phyloP scores from a whole-genome alignment of 2,329 filamentous ascomycete species.

The Sordariomycetes sp. region DNA sequence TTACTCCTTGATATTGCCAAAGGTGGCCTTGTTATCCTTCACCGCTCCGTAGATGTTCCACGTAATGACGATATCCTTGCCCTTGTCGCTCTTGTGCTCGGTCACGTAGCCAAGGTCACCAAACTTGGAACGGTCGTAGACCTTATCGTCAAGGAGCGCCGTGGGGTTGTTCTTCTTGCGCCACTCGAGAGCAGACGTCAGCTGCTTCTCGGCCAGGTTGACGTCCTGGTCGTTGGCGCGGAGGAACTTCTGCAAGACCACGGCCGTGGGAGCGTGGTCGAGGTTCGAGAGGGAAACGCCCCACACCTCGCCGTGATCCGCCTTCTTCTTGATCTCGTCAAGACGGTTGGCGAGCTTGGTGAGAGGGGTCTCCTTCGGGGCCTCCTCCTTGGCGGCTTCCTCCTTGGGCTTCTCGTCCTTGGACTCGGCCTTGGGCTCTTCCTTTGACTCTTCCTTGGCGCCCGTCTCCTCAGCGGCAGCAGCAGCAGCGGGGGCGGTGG shows the following conservation, averaged over 20 bases:
- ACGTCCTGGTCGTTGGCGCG: constrained; percentile 77
- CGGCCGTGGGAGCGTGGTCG: constrained; percentile 57
- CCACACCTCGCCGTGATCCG: constrained; percentile 72
- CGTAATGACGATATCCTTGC: constrained; percentile 57
- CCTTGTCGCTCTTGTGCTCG: constrained; percentile 45
- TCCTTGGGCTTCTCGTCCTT: constrained; percentile 7
- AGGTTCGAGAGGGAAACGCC: constrained; percentile 63
- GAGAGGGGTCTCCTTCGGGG: constrained; percentile 11
- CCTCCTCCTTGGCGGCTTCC: not conserved
- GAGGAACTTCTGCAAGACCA: constrained; percentile 87
- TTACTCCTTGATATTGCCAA: constrained; percentile 72
- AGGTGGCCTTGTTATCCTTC: constrained; percentile 73
- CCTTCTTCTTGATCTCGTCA: constrained; percentile 41
- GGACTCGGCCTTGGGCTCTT: constrained; percentile 10
- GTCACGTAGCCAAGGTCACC: constrained; percentile 72
- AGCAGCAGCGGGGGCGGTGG: constrained; percentile 1
- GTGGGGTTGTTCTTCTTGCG: constrained; percentile 65
- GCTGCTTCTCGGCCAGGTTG: constrained; percentile 64
- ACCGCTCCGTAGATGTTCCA: constrained; percentile 91
- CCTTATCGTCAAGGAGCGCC: constrained; percentile 49
- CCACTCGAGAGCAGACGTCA: constrained; percentile 73
- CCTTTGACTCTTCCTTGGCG: constrained; percentile 14
- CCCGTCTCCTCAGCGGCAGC: not conserved
- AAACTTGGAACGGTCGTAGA: constrained; percentile 62
- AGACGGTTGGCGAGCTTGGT: constrained; percentile 47